Base-by-base conservation (phyloP, 768 basidiomycete genomes). In the Amanita pseudoporphyria region DNA sequence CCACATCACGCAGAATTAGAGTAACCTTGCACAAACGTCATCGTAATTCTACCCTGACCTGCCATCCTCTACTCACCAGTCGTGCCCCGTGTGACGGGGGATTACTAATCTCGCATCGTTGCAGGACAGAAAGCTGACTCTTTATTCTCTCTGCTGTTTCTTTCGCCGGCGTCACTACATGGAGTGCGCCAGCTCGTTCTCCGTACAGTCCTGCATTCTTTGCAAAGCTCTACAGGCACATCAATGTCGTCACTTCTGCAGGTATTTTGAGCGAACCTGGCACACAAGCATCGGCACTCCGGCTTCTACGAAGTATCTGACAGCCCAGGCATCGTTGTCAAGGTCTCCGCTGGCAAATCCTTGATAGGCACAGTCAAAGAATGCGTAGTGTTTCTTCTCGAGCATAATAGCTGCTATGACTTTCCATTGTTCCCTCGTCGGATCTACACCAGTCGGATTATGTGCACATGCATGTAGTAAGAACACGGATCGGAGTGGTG, bases 341-440 rank as follows among this genome's bases (percentile, higher is more conserved):
- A 96, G 71, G 63, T 91, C 82, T 1, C 94, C 94, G 57, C 87
- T 91, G 14, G 93, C 94, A 64, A 97, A 98, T 14, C 94, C 94
- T 67, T 96, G 94, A 69, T 98, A 98, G 2, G 94, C 94, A 62
- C 85, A 87, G 69, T 98, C 94, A 63, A 97, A 91, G 69, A 95
- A 94, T 28, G 84, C 84, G 60, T 81, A 95, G 64, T 94, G 93
- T 12, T 77, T 72, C 67, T 82, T 85, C 41, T 71, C 66, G 26
- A 84, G 62, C 62, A 96, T 78, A 47, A 82, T 67, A 32, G 84
- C 74, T 33, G 87, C 86, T 57, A 97, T 77, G 51, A 70, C 64
- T 53, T 75, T 69, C 94, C 94, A 98, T 64, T 97, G 86, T 56
- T 86, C 90, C 40, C 63, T 64, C 30, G 90, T 92, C 6, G 93